Evolutionary conservation across 345 rosid genomes (phyloP).

Genomic region (Cardamine occulta): DNA sequence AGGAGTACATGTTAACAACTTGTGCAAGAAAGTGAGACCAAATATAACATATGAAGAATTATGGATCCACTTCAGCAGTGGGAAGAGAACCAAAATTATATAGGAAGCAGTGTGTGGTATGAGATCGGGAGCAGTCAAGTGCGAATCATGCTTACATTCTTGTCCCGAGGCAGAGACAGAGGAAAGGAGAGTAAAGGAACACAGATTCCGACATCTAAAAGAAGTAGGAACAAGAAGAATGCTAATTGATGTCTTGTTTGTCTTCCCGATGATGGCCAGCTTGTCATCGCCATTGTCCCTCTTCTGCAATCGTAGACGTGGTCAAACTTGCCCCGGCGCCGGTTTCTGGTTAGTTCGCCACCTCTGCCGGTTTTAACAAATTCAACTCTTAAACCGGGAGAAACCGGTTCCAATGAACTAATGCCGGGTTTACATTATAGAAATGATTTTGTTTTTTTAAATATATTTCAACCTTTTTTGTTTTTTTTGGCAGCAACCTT

Average conservation of each 20-base stretch:
- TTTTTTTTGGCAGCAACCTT: no score
- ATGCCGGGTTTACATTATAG: background rate
- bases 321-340: background rate
- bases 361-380: no score
- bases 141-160: constrained; percentile 42
- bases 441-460: no score
- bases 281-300: constrained; percentile 44
- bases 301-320: constrained; percentile 1
- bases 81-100: no score
- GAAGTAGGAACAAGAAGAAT: constrained; percentile 42
- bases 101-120: no score
- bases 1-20: no score
- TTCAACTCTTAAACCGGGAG: background rate
- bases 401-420: constrained; percentile 7
- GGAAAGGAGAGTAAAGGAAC: constrained; percentile 58
- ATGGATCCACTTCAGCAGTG: no score
- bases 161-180: constrained; percentile 30
- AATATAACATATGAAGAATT: no score
- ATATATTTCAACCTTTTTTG: no score
- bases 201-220: constrained; percentile 47
- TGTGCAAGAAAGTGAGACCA: no score
- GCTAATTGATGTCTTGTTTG: background rate
- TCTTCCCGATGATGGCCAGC: constrained; percentile 31
- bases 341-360: background rate
- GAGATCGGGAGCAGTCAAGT: no score